Percentiles rank a stretch among this genome's conserved stretches.
Evolutionary conservation across 108 stramenopile species (phyloP).

Genomic region (Discostella stelligeroides): DNA sequence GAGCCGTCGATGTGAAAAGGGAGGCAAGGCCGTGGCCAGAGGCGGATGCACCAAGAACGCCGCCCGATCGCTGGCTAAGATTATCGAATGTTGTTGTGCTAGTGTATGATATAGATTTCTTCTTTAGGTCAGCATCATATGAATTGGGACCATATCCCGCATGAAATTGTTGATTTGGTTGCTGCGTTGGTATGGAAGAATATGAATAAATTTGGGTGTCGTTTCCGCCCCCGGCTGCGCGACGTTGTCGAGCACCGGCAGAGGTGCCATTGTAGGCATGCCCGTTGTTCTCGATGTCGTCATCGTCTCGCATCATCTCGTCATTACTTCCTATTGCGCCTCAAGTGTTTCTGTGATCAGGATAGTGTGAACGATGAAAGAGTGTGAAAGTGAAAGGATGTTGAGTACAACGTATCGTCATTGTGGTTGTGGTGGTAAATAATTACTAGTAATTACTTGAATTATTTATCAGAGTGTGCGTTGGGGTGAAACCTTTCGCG

Average conservation of each 20-base stretch:
- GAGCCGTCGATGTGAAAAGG: slow-evolving; percentile 34
- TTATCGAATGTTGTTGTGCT: slow-evolving; percentile 28
- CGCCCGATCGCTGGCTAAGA: slow-evolving; percentile 15
- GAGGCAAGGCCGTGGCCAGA: slow-evolving; percentile 5
- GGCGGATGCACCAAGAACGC: background rate
- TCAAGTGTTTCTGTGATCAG: too few species aligned
- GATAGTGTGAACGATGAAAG: background rate
- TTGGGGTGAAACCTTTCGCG: too few species aligned
- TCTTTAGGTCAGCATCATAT: slow-evolving; percentile 31
- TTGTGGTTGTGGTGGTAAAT: too few species aligned
- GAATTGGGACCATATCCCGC: slow-evolving; percentile 19
- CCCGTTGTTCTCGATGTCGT: slow-evolving; percentile 36
- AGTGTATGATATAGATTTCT: slow-evolving; percentile 27
- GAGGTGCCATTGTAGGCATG: slow-evolving; percentile 6
- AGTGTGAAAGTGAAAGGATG: too few species aligned
- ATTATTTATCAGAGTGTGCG: too few species aligned
- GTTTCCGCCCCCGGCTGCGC: slow-evolving; percentile 16
- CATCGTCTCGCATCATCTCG: slow-evolving; percentile 49
- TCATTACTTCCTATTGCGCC: background rate
- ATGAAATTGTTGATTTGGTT: slow-evolving; percentile 8
- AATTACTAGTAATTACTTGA: too few species aligned
- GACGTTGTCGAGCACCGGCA: slow-evolving; percentile 38
- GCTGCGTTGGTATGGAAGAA: slow-evolving; percentile 36
- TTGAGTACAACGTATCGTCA: too few species aligned
- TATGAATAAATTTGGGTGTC: slow-evolving; percentile 18